Percentiles rank a stretch among this genome's conserved stretches.
phyloP scores from a whole-genome alignment of 306 rosid species.

The Sicyos baderoa region DNA sequence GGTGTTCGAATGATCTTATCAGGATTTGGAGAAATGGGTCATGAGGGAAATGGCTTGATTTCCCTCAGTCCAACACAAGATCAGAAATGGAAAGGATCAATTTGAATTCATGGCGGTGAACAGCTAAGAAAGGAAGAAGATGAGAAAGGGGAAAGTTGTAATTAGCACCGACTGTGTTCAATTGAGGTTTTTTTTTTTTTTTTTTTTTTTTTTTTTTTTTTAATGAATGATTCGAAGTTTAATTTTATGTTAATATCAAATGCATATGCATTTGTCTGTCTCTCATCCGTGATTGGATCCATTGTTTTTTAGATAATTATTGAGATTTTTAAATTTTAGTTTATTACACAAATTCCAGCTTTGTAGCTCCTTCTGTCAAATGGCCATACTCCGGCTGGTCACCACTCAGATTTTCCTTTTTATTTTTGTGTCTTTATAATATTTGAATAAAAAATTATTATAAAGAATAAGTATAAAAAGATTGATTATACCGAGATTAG shows the following conservation, averaged over 20 bases:
- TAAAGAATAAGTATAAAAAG: no score
- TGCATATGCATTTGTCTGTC: conserved; percentile 4
- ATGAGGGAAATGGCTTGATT: not conserved
- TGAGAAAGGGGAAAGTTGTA: not conserved
- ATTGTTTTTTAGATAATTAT: not conserved
- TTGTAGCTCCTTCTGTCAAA: no score
- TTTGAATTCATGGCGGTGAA: conserved; percentile 2
- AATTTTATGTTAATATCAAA: not conserved
- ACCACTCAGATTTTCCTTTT: no score
- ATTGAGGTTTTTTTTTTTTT: not conserved
- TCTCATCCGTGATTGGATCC: conserved; percentile 16
- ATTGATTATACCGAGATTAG: no score
- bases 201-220: not conserved
- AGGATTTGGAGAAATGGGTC: not conserved
- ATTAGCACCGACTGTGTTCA: conserved; percentile 16
- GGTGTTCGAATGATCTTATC: not conserved
- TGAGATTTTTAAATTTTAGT: not conserved
- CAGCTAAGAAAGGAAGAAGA: conserved; percentile 11
- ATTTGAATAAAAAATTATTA: no score
- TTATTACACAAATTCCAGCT: not conserved
- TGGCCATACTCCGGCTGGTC: no score
- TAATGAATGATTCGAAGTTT: not conserved
- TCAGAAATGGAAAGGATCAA: not conserved
- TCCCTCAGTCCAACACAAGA: conserved; percentile 13
- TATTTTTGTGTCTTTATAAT: no score